These are phyloP conservation scores for Daucus carota DNA, from an alignment of 129 eudicot genomes.

Conservation along the genomic window DNA sequence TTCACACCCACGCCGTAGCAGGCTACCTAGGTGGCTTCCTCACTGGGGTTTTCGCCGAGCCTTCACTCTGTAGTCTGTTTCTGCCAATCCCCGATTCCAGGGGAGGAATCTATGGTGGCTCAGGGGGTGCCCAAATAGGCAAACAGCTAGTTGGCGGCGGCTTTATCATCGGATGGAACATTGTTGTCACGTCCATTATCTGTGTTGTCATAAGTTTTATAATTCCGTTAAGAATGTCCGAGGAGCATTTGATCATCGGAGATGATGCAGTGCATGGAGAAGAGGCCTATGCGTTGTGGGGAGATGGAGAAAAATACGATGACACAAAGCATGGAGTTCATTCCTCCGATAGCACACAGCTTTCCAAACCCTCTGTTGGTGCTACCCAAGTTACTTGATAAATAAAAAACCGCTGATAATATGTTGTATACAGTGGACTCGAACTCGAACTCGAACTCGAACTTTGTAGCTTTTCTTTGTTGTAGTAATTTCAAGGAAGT, in stretches of 20 bases:
- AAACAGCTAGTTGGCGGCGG: neutral
- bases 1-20: neutral
- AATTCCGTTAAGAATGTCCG: neutral
- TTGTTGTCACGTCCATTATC: neutral
- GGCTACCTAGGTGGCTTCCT: neutral
- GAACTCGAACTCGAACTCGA: too few relatives aligned
- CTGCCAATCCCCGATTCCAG: neutral
- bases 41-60: neutral
- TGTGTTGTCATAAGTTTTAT: neutral
- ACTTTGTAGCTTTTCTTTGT: too few relatives aligned
- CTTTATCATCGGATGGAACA: neutral
- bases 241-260: neutral
- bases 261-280: neutral
- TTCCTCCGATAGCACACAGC: neutral
- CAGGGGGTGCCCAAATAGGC: neutral
- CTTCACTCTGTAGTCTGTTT: neutral
- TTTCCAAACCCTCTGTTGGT: neutral
- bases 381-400: neutral
- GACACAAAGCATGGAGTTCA: neutral
- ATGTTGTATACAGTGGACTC: too few relatives aligned
- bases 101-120: neutral
- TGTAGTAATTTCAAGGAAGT: too few relatives aligned
- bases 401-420: too few relatives aligned
- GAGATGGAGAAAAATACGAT: neutral
- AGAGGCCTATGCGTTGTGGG: neutral